Percentiles rank a stretch among this genome's conserved stretches.
These are phyloP conservation scores for Hypocreales sp. DNA, from an alignment of 2,329 filamentous ascomycete genomes.

Conservation along the genomic window DNA sequence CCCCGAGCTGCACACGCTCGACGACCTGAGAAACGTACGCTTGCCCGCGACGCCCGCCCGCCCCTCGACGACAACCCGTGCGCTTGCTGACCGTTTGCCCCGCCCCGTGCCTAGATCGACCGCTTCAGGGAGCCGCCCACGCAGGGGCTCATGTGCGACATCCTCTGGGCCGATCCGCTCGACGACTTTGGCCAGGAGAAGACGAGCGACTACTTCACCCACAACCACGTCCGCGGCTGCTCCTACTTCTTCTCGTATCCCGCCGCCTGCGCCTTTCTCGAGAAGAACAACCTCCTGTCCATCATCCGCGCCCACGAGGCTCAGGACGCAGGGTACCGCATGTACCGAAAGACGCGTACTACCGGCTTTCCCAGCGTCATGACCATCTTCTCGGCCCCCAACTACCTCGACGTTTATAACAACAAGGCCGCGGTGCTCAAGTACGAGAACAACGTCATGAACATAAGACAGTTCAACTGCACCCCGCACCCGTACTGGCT, in stretches of 20 bases:
- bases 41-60: too few relatives aligned
- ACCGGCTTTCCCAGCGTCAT: conserved; percentile 98
- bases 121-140: conserved; percentile 96
- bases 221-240: conserved; percentile 96
- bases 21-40: conserved; percentile 76
- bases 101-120: conserved; percentile 51
- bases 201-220: conserved; percentile 90
- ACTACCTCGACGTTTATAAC: conserved; percentile 98
- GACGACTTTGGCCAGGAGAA: conserved; percentile 99
- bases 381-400: conserved; percentile 98
- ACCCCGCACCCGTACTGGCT: conserved; percentile 99
- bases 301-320: conserved; percentile 97
- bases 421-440: conserved; percentile 98
- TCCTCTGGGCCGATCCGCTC: conserved; percentile 94
- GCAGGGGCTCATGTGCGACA: conserved; percentile 97
- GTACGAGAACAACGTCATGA: conserved; percentile 99
- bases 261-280: conserved; percentile 88
- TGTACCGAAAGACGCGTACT: conserved; percentile 97
- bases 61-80: background rate
- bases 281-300: conserved; percentile 97
- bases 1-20: conserved; percentile 87
- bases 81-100: background rate
- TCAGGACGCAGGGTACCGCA: conserved; percentile 94
- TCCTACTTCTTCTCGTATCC: conserved; percentile 99
- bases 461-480: conserved; percentile 99